Evolutionary conservation across 768 basidiomycete genomes (phyloP).

Genomic region (Termitomyces sp.): DNA sequence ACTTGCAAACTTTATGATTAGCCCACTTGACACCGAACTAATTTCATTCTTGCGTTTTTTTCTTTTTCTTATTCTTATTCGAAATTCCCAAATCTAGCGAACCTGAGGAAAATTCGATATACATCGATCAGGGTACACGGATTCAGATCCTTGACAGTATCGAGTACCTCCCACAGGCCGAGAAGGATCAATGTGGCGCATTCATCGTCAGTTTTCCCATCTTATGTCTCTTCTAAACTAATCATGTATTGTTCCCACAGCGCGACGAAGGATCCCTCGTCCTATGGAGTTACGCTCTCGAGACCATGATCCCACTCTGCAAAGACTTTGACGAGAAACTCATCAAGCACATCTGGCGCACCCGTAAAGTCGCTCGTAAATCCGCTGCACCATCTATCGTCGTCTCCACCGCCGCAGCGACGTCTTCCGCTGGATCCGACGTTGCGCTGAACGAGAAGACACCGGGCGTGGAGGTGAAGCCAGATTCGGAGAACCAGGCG

Average conservation of each 20-base stretch:
- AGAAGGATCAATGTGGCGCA: constrained; percentile 87
- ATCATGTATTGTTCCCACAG: constrained; percentile 17
- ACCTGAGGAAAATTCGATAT: constrained; percentile 50
- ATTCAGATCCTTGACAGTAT: constrained; percentile 81
- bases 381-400: constrained; percentile 10
- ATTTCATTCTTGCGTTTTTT: background rate
- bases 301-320: constrained; percentile 62
- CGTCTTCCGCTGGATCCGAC: constrained; percentile 17
- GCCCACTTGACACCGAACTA: background rate
- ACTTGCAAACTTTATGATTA: no score
- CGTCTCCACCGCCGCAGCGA: background rate
- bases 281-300: constrained; percentile 76
- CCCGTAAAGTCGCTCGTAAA: constrained; percentile 28
- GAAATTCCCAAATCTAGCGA: constrained; percentile 37
- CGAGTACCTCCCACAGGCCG: constrained; percentile 62
- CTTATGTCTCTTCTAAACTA: background rate
- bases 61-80: no score
- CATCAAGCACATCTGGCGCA: constrained; percentile 78
- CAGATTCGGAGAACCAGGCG: constrained; percentile 14
- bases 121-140: constrained; percentile 76
- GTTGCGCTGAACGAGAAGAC: constrained; percentile 35
- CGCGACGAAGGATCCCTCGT: constrained; percentile 77
- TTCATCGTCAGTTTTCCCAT: constrained; percentile 51
- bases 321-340: constrained; percentile 75
- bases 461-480: constrained; percentile 17